phyloP scores from a whole-genome alignment of 2,329 filamentous ascomycete species.

The Monosporascus sp. region DNA sequence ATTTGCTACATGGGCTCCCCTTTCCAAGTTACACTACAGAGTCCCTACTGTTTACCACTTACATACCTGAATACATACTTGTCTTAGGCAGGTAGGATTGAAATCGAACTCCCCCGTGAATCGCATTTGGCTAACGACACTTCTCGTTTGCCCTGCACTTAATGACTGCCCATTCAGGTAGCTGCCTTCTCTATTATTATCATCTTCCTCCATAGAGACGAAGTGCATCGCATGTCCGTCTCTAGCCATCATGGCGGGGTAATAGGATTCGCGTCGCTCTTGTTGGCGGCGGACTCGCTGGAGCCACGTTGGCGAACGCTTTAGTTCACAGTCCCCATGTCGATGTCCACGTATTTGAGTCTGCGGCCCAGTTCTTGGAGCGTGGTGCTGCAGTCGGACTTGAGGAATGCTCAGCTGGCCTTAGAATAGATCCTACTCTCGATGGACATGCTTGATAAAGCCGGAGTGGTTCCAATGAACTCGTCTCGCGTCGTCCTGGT shows the following conservation, averaged over 20 bases:
- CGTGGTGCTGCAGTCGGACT: constrained; percentile 3
- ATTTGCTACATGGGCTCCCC: too few species aligned
- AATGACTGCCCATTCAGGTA: too few species aligned
- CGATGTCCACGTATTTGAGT: constrained; percentile 3
- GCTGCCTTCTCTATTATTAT: too few species aligned
- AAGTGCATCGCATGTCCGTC: too few species aligned
- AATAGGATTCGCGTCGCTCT: constrained; percentile 1
- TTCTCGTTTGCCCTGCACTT: too few species aligned
- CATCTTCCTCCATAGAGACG: too few species aligned
- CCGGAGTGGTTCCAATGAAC: constrained; percentile 3
- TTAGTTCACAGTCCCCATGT: not conserved
- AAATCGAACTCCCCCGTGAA: too few species aligned
- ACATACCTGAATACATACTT: too few species aligned
- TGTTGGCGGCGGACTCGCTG: constrained; percentile 4
- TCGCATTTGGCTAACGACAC: too few species aligned
- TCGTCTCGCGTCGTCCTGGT: not conserved
- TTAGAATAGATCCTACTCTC: not conserved
- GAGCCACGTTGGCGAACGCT: constrained; percentile 1
- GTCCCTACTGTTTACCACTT: too few species aligned
- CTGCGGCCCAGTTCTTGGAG: constrained; percentile 4
- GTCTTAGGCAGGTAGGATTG: too few species aligned
- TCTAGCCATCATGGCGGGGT: not conserved
- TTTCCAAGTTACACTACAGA: too few species aligned
- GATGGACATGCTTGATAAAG: not conserved
- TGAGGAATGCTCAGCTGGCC: not conserved